Conservation (phyloP, 2,329 filamentous ascomycete genomes). For the Eutypella sp. region DNA sequence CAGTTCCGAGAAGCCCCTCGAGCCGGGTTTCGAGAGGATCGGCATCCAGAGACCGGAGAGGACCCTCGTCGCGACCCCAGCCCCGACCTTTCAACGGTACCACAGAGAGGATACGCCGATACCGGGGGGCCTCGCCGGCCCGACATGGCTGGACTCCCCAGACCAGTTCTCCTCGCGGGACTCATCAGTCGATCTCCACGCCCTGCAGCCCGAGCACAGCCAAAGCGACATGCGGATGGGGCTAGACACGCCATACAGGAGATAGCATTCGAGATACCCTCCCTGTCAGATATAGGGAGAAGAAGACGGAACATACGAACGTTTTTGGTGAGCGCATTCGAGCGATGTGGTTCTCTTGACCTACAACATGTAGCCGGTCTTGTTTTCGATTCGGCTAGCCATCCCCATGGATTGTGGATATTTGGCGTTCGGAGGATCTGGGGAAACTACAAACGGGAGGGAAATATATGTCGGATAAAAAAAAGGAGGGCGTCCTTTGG, state of each 20-base stretch:
- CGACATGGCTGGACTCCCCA: background rate
- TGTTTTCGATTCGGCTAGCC: no score
- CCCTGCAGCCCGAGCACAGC: background rate
- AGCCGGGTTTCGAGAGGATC: slow-evolving; percentile 7
- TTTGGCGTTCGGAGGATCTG: no score
- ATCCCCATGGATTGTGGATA: no score
- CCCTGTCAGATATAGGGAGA: no score
- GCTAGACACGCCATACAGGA: background rate
- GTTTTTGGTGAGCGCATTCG: no score
- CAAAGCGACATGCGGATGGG: background rate
- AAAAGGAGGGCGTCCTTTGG: no score
- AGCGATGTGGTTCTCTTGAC: no score
- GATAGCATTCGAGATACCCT: background rate
- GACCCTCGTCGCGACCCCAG: background rate
- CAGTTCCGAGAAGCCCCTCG: slow-evolving; percentile 8
- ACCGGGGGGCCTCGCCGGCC: background rate
- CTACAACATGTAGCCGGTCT: no score
- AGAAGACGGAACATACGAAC: no score
- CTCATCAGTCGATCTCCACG: background rate
- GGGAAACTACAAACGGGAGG: no score
- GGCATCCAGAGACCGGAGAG: slow-evolving; percentile 27
- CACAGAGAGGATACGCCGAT: background rate
- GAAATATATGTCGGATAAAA: no score
- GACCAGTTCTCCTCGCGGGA: background rate
- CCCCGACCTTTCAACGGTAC: background rate